These are phyloP conservation scores for Thalassiosira mediterranea DNA, from an alignment of 352 stramenopile genomes.

Conservation along the genomic window DNA sequence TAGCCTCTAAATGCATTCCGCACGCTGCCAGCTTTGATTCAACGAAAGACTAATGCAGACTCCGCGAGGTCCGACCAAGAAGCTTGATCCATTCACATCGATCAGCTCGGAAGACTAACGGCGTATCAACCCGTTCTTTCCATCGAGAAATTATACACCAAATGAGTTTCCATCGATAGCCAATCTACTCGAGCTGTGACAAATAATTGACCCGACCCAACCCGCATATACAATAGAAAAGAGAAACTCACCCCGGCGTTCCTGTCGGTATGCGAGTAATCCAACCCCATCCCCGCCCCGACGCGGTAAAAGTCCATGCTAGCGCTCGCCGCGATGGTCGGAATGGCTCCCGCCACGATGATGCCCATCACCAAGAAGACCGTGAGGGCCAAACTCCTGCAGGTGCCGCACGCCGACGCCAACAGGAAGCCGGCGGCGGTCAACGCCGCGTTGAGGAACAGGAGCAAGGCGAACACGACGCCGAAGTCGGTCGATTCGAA, in stretches of 20 bases:
- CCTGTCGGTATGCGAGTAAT: not conserved
- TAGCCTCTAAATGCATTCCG: too few relatives aligned
- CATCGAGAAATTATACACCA: too few relatives aligned
- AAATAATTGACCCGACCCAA: too few relatives aligned
- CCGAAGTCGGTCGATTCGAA: constrained; percentile 48
- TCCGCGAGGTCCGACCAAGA: too few relatives aligned
- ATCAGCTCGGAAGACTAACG: too few relatives aligned
- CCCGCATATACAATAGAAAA: not conserved
- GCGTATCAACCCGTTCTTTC: too few relatives aligned
- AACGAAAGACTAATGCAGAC: too few relatives aligned
- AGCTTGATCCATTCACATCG: too few relatives aligned
- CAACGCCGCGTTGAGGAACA: constrained; percentile 60
- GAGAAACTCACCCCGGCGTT: not conserved
- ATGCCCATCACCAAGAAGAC: constrained; percentile 53
- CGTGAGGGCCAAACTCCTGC: constrained; percentile 15
- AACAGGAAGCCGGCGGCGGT: constrained; percentile 55
- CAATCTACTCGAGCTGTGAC: too few relatives aligned
- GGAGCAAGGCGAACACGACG: constrained; percentile 43
- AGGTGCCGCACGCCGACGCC: constrained; percentile 47
- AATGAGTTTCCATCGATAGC: too few relatives aligned
- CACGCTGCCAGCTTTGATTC: too few relatives aligned
- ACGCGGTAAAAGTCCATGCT: not conserved
- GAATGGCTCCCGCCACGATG: constrained; percentile 24
- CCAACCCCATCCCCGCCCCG: not conserved
- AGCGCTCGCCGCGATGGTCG: not conserved